Conservation (phyloP, 164 flowering plant genomes). For the Saururus chinensis region DNA sequence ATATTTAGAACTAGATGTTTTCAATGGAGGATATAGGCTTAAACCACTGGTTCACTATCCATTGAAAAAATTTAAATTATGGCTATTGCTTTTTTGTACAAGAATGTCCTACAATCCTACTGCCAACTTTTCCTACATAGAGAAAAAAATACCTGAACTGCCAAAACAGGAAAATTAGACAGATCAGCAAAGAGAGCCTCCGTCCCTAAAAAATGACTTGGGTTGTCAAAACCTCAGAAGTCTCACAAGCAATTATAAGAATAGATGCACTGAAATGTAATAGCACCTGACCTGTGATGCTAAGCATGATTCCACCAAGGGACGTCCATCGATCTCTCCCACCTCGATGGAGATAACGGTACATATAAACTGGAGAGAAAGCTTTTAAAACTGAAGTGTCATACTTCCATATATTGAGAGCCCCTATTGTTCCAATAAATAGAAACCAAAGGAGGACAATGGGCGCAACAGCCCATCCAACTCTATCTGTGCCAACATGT, state of each 20-base stretch:
- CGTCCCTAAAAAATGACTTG: conserved; percentile 48
- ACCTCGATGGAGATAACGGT: conserved; percentile 59
- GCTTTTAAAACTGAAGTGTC: conserved; percentile 69
- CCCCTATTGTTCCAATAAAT: conserved; percentile 81
- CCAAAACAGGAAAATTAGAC: conserved; percentile 77
- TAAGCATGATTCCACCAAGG: conserved; percentile 93
- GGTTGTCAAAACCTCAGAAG: neutral
- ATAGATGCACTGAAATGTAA: neutral
- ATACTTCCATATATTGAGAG: conserved; percentile 75
- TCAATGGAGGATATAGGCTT: neutral
- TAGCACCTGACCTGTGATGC: conserved; percentile 64
- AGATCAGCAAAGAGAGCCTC: conserved; percentile 98
- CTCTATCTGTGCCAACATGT: conserved; percentile 89
- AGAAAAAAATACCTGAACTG: conserved; percentile 34
- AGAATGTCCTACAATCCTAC: too few species aligned
- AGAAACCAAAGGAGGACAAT: conserved; percentile 91
- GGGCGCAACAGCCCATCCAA: conserved; percentile 97
- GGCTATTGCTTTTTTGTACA: too few species aligned
- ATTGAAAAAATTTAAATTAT: too few species aligned
- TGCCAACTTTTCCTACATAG: neutral
- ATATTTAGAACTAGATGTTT: neutral
- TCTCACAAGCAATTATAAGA: neutral
- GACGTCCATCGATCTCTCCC: conserved; percentile 60
- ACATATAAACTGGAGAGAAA: conserved; percentile 75
- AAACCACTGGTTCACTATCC: too few species aligned